These are phyloP conservation scores for Backusella parvicylindrica DNA, from an alignment of 192 early-diverging fungal genomes.

Conservation along the genomic window DNA sequence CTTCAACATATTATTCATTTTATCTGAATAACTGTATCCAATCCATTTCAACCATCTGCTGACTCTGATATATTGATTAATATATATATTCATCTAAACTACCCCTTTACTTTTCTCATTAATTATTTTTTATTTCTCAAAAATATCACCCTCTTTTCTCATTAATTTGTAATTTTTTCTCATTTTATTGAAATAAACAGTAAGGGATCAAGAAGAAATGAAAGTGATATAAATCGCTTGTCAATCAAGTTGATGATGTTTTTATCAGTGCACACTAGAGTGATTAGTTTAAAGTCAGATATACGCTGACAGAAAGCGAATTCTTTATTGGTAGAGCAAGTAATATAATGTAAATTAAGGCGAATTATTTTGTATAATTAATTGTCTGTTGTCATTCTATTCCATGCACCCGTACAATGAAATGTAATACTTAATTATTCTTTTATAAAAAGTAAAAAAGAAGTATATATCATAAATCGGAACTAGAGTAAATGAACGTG, in stretches of 20 bases:
- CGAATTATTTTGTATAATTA: background rate
- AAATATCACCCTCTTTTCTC: no score
- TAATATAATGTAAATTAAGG: background rate
- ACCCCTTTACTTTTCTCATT: no score
- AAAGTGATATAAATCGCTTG: background rate
- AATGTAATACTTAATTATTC: background rate
- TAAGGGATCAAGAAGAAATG: no score
- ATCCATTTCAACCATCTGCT: no score
- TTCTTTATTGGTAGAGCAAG: background rate
- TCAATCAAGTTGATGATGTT: background rate
- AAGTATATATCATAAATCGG: background rate
- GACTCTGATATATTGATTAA: no score
- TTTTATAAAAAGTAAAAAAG: background rate
- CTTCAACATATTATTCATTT: no score
- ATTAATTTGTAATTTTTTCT: no score
- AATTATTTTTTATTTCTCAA: no score
- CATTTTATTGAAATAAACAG: no score
- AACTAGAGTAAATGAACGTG: background rate
- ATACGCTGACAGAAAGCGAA: background rate
- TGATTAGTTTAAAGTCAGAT: background rate
- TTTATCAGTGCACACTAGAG: no score
- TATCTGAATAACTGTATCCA: no score
- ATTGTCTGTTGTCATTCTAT: background rate
- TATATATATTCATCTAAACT: no score
- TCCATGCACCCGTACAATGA: background rate